Conservation (phyloP, 148 eudicot genomes). For the Cornus florida region DNA sequence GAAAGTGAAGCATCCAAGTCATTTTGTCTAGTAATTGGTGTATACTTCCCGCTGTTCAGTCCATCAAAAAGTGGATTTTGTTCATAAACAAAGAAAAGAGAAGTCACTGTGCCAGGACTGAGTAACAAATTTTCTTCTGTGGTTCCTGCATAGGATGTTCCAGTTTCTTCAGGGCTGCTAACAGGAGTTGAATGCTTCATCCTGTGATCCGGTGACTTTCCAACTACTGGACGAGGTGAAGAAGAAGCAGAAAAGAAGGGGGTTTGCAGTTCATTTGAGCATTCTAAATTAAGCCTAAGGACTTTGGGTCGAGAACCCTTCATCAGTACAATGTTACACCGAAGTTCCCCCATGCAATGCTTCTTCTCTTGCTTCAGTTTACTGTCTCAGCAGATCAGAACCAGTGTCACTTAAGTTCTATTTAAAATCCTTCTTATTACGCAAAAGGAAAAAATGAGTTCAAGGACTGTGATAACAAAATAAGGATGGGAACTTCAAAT, state of each 20-base stretch:
- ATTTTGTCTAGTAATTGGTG: conserved; percentile 19
- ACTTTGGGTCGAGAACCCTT: conserved; percentile 76
- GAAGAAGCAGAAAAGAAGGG: conserved; percentile 83
- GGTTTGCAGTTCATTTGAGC: conserved; percentile 59
- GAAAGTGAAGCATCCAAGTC: conserved; percentile 17
- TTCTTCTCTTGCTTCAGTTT: conserved; percentile 74
- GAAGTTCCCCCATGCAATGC: conserved; percentile 80
- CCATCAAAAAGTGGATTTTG: conserved; percentile 82
- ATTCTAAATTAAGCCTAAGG: conserved; percentile 67
- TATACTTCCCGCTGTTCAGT: conserved; percentile 37
- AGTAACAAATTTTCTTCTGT: conserved; percentile 47
- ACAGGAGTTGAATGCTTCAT: conserved; percentile 78
- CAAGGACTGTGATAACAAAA: neutral
- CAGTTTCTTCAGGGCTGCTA: conserved; percentile 78
- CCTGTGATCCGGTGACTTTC: conserved; percentile 38
- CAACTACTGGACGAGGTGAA: conserved; percentile 57
- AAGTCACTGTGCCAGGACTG: conserved; percentile 44
- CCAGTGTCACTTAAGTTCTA: neutral
- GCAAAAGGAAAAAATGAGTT: conserved; percentile 8
- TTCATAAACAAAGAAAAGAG: conserved; percentile 63
- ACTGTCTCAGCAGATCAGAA: conserved; percentile 36
- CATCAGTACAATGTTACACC: conserved; percentile 83
- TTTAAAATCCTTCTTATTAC: neutral
- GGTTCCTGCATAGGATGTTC: conserved; percentile 61
- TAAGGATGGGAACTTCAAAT: neutral